phyloP scores from a whole-genome alignment of 352 stramenopile species.

The Phytophthora podocarpi region DNA sequence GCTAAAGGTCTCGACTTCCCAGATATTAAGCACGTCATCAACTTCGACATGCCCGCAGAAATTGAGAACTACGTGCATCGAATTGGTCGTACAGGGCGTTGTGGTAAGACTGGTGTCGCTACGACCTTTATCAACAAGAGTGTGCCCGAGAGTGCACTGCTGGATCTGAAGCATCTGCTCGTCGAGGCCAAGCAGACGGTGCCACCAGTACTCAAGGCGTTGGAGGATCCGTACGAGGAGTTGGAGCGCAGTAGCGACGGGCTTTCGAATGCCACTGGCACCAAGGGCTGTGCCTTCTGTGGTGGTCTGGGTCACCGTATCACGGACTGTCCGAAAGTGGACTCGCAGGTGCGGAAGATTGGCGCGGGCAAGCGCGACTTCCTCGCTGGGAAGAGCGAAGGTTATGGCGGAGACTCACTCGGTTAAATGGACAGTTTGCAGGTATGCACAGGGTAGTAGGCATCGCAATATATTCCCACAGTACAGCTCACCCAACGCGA shows the following conservation, averaged over 20 bases:
- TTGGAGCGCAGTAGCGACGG: conserved; percentile 55
- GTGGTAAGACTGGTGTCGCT: conserved; percentile 97
- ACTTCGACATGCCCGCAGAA: conserved; percentile 99
- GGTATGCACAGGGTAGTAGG: conserved; percentile 13
- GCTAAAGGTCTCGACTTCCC: conserved; percentile 99
- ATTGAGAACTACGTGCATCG: conserved; percentile 99
- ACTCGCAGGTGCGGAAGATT: conserved; percentile 96
- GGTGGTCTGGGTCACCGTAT: conserved; percentile 98
- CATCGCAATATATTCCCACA: conserved; percentile 10
- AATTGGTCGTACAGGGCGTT: conserved; percentile 98
- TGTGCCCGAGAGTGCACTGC: conserved; percentile 93
- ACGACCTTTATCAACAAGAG: conserved; percentile 99
- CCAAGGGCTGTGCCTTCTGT: conserved; percentile 98
- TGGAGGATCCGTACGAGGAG: conserved; percentile 97
- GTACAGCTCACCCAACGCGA: not conserved
- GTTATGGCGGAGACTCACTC: conserved; percentile 95
- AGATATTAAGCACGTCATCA: conserved; percentile 99
- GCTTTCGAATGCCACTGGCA: conserved; percentile 73
- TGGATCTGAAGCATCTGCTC: conserved; percentile 99
- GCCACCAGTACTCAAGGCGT: conserved; percentile 96
- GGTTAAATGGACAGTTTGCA: conserved; percentile 39
- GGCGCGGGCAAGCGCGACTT: conserved; percentile 94
- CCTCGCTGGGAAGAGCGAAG: conserved; percentile 90
- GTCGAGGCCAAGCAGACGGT: conserved; percentile 98
- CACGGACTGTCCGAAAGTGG: conserved; percentile 98